A percentile compares a stretch with the other conserved stretches of the same genome.
These are phyloP conservation scores for Penicillium sp. DNA, from an alignment of 2,329 filamentous ascomycete species.

Conservation along the genomic window DNA sequence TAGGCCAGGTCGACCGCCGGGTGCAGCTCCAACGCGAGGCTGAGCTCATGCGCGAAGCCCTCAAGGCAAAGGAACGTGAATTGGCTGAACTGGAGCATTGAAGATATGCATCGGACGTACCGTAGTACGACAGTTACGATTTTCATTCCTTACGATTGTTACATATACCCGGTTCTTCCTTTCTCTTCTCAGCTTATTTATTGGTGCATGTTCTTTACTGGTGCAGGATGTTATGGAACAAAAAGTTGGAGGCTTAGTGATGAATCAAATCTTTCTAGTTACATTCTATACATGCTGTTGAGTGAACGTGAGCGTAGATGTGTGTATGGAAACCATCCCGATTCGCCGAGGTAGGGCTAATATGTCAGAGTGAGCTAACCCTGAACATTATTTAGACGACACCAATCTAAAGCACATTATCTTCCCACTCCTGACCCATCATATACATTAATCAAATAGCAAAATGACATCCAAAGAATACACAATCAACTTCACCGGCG, in stretches of 20 bases:
- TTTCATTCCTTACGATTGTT: neutral
- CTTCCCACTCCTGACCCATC: neutral
- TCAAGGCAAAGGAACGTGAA: slow-evolving; percentile 71
- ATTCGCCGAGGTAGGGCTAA: neutral
- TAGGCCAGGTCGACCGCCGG: slow-evolving; percentile 56
- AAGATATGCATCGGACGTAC: neutral
- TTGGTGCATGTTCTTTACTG: neutral
- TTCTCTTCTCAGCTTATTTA: neutral
- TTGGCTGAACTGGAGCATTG: slow-evolving; percentile 51
- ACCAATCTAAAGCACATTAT: neutral
- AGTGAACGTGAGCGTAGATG: neutral
- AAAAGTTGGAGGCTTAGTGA: neutral
- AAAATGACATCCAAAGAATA: slow-evolving; percentile 15
- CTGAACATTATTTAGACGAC: neutral
- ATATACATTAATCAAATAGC: neutral
- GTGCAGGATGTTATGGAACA: neutral
- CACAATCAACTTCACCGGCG: slow-evolving; percentile 32
- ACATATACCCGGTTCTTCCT: neutral
- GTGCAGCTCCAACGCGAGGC: slow-evolving; percentile 67
- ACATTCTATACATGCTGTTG: neutral
- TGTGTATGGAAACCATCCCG: neutral
- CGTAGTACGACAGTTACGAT: neutral
- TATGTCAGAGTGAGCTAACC: neutral
- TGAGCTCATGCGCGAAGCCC: slow-evolving; percentile 68
- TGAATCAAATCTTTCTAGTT: neutral